Conservation (phyloP, 768 basidiomycete genomes). For the Hygrocybe coccinea region DNA sequence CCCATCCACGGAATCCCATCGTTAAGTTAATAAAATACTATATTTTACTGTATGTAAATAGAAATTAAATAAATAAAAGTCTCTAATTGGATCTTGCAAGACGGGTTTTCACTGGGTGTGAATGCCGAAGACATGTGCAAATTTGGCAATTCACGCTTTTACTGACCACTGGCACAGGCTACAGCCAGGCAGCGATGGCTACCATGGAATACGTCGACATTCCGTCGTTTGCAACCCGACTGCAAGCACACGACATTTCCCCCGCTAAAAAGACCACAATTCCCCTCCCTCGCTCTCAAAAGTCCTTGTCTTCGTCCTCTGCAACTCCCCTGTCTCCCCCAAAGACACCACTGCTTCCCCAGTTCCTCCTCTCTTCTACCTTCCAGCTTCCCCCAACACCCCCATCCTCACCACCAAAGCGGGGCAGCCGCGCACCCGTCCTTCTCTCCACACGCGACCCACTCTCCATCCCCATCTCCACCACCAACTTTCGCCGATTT, state of each 20-base stretch:
- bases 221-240: constrained; percentile 39
- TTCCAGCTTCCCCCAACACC: constrained; percentile 17
- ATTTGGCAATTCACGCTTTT: too few relatives aligned
- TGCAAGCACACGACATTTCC: constrained; percentile 18
- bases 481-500: constrained; percentile 78
- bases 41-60: too few relatives aligned
- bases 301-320: constrained; percentile 34
- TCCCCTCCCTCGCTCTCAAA: constrained; percentile 40
- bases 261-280: constrained; percentile 6
- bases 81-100: too few relatives aligned
- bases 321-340: constrained; percentile 24
- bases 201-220: constrained; percentile 47
- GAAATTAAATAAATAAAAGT: too few relatives aligned
- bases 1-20: too few relatives aligned
- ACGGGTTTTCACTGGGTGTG: too few relatives aligned
- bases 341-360: constrained; percentile 33
- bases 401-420: constrained; percentile 14
- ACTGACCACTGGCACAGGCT: too few relatives aligned
- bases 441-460: constrained; percentile 60
- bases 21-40: too few relatives aligned
- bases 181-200: constrained; percentile 39
- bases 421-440: constrained; percentile 23
- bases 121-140: too few relatives aligned
- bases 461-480: constrained; percentile 71
- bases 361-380: constrained; percentile 34